Evolutionary conservation across 176 grass and related monocot species (phyloP).

Genomic region (Dendrocalamus sinicus): DNA sequence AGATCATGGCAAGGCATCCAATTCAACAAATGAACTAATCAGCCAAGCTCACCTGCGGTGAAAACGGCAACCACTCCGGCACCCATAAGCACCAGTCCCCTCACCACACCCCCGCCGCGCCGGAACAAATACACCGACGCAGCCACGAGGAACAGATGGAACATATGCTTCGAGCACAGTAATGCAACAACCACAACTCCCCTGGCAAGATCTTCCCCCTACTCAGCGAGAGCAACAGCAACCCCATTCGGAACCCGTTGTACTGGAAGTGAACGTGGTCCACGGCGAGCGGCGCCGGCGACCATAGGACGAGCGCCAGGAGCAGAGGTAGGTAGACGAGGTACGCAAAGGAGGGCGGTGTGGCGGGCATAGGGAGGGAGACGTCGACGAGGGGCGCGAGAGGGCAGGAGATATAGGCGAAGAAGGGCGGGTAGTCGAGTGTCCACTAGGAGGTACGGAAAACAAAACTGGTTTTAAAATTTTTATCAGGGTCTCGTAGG

Average conservation of each 20-base stretch:
- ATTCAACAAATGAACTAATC: neutral
- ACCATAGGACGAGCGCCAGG: slow-evolving; percentile 63
- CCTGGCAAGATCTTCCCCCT: slow-evolving; percentile 70
- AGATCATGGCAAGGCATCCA: neutral
- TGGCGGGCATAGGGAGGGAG: slow-evolving; percentile 38
- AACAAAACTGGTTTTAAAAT: no score
- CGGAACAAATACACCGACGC: slow-evolving; percentile 80
- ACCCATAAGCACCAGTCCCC: slow-evolving; percentile 64
- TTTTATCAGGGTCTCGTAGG: no score
- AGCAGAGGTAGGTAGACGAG: slow-evolving; percentile 75
- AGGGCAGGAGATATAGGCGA: slow-evolving; percentile 80
- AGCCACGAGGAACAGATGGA: slow-evolving; percentile 81
- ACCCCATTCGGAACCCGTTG: slow-evolving; percentile 74
- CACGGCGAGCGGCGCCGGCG: slow-evolving; percentile 70
- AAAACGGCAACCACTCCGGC: slow-evolving; percentile 68
- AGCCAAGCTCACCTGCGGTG: neutral
- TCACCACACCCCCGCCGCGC: slow-evolving; percentile 58
- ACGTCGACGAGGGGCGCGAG: slow-evolving; percentile 53
- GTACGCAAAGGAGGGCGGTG: slow-evolving; percentile 30
- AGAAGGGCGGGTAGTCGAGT: slow-evolving; percentile 93
- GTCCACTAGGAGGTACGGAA: slow-evolving; percentile 53
- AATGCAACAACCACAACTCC: slow-evolving; percentile 68
- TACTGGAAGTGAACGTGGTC: slow-evolving; percentile 93
- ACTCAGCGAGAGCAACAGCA: slow-evolving; percentile 73
- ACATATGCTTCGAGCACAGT: slow-evolving; percentile 67